Base-by-base conservation (phyloP, 495 filamentous ascomycete genomes). In the Chaetomium tenue region DNA sequence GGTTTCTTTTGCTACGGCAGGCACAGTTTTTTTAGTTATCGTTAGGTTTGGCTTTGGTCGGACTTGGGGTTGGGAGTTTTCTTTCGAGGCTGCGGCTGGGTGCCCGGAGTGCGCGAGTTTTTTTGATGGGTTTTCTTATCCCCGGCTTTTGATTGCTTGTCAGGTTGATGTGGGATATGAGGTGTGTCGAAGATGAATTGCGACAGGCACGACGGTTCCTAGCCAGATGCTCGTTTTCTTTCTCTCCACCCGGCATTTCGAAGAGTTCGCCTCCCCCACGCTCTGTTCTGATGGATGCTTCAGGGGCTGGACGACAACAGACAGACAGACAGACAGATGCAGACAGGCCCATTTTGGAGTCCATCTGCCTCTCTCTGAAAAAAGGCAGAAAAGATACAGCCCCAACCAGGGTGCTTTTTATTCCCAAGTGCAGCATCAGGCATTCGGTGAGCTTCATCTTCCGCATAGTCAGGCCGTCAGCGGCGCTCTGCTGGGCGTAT, bases 401-500 rank as follows among this genome's bases (percentile, higher is more conserved):
- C 33, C 33, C 33, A 37, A 37, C 33, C 33, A 37, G 33, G 33
- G 33, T 7, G 30, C 30, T 11, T 37, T 37, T 37, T 37, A 37
- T 37, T 37, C 33, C 3, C 9, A 7, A 94, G 76, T 90, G 88
- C 28, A 93, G 81, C 64, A 88, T 77, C 60, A 92, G 88, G 1
- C 88, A 90, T 42, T 91, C 79, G 20, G 75, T 81, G 1, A 94
- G 84, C 71, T 94, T 93, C 90, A 93, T 93, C 74, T 93, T 94
- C 90, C 90, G 93, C 91, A 94, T 94, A 20, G 85, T 90, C 22
- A 87, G 72, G 0, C 88, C 88, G 93, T 88, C 11, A 94, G 81
- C 5, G 86, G 81, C 44, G 87, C 85, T n/a, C 78, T 82, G 69
- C 90, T 89, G 16, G 91, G 91, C 68, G 88, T 88, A 22, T 90